phyloP scores from a whole-genome alignment of 148 eudicot genomes.

The Drosera capensis region DNA sequence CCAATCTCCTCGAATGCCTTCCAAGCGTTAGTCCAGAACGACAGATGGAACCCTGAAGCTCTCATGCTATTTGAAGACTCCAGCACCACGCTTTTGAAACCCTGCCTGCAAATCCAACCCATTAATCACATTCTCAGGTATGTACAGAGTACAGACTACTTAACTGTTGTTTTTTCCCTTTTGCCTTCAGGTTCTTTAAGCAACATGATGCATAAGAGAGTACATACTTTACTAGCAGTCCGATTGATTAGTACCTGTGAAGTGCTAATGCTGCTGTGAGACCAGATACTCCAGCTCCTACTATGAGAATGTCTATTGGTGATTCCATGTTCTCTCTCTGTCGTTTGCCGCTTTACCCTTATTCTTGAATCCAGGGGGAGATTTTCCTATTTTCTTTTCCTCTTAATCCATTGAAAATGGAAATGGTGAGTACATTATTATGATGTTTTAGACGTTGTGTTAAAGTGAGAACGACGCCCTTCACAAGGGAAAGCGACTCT shows the following conservation, averaged over 20 bases:
- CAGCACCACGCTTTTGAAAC: slow-evolving; percentile 35
- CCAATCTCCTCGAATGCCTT: slow-evolving; percentile 39
- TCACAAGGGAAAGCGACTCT: too few species aligned
- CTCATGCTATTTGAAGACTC: slow-evolving; percentile 40
- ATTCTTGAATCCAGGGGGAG: too few species aligned
- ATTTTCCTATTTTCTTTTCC: too few species aligned
- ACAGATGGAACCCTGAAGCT: slow-evolving; percentile 30
- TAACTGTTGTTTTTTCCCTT: too few species aligned
- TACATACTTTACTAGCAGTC: not conserved
- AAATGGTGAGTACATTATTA: too few species aligned
- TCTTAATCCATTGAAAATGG: too few species aligned
- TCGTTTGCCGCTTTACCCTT: too few species aligned
- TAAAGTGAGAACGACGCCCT: too few species aligned
- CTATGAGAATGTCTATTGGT: slow-evolving; percentile 12
- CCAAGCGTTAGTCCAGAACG: slow-evolving; percentile 49
- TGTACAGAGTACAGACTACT: too few species aligned
- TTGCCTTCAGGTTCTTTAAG: not conserved
- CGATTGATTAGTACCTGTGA: slow-evolving; percentile 18
- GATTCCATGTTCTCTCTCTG: slow-evolving; percentile 10
- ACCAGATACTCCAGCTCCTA: slow-evolving; percentile 27
- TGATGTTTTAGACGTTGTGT: too few species aligned
- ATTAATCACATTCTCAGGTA: too few species aligned
- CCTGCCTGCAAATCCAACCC: slow-evolving; percentile 39
- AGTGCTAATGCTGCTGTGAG: slow-evolving; percentile 31
- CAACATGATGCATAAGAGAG: not conserved